Percentiles rank a stretch among this genome's conserved stretches.
Conservation (phyloP, 148 eudicot species). For the Rhododendron molle region DNA sequence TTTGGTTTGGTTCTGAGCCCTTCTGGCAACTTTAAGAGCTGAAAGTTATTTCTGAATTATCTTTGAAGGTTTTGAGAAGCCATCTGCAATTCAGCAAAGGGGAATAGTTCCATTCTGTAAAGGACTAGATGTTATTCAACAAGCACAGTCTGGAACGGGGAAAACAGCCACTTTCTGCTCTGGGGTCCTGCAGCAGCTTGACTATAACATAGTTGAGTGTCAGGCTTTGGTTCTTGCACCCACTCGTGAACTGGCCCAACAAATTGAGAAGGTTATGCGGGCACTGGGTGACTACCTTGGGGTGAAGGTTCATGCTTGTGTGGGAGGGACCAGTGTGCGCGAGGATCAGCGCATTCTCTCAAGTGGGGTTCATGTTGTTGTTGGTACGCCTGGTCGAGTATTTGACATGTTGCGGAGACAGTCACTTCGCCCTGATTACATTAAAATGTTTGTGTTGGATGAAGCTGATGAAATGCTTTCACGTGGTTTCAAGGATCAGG, state of each 20-base stretch:
- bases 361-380: constrained; percentile 72
- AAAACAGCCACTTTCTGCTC: constrained; percentile 70
- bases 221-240: constrained; percentile 61
- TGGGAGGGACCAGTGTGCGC: constrained; percentile 81
- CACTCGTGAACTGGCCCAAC: constrained; percentile 60
- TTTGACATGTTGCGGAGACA: constrained; percentile 43
- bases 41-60: constrained; percentile 6
- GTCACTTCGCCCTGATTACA: constrained; percentile 33
- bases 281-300: constrained; percentile 69
- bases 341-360: constrained; percentile 67
- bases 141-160: constrained; percentile 66
- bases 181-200: constrained; percentile 54
- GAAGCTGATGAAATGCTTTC: constrained; percentile 46
- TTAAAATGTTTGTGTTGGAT: constrained; percentile 48
- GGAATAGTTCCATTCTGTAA: constrained; percentile 60
- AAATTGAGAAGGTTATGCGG: constrained; percentile 62
- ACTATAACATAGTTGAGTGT: constrained; percentile 41
- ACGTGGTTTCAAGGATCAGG: constrained; percentile 17
- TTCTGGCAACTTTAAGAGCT: not conserved
- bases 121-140: constrained; percentile 62
- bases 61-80: constrained; percentile 55
- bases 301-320: constrained; percentile 84
- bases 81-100: constrained; percentile 63
- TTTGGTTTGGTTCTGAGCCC: not conserved
- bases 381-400: constrained; percentile 70